Base-by-base conservation (phyloP, 1,284 basidiomycete species). In the Puccinia novopanici region DNA sequence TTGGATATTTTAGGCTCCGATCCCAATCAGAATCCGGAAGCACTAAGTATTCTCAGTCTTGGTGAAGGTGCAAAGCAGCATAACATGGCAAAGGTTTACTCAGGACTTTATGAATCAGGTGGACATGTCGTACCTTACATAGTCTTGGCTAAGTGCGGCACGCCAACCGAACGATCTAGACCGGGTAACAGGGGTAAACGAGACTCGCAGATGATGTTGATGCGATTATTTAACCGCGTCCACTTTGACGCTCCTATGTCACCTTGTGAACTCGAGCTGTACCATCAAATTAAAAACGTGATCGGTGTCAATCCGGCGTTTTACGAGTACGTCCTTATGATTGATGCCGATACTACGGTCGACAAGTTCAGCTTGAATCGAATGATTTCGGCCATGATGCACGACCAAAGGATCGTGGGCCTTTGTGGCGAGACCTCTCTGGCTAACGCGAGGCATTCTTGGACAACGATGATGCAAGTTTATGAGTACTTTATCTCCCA, bases 201-300 rank as follows among this genome's bases (percentile, higher is more conserved):
- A 87, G 96, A 99, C 86, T 95, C 94, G 54, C 97, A 99, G 88
- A 92, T 99, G 90, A 85, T 94, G 42, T 87, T 99, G 72, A 95
- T 99, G 93, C 93, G 94, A 83, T 98, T 96, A 90, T 89, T 99
- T 88, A 99, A 99, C 88, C 84, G 95, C 89, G 96, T 98, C 48
- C 96, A 99, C 87, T 99, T 98, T 87, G 94, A 95, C 85, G 86
- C 93, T 24, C 92, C 94, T 0, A 99, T 99, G 97, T 94, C 92
- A 84, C 97, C 95, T 0, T 87, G 97, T 82, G 96, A 99, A 87
- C 88, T 99, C 74, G 96, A 99, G 88, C 93, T 99, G 86, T 98
- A 95, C 85, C 97, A 99, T 86, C 96, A 99, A 87, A 96, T 99
- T 89, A 94, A 97, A 89, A 98, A 99, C 85, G 94, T 99, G 77